Conservation (phyloP, 2,329 filamentous ascomycete genomes). For the Apiospora marii region DNA sequence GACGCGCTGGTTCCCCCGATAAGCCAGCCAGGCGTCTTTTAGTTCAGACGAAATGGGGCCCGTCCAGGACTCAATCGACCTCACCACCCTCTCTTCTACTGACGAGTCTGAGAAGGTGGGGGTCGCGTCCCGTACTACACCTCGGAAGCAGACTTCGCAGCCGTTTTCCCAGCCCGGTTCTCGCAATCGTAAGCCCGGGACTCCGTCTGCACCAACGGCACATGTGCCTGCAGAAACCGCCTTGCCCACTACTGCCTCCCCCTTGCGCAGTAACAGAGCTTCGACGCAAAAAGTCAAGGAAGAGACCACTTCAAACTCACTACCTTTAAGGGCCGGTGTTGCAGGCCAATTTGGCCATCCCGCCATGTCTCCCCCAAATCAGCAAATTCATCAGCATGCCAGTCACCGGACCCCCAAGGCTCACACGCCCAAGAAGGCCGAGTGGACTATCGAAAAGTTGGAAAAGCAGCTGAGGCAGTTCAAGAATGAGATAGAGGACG, state of each 20-base stretch:
- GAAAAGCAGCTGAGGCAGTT: slow-evolving; percentile 49
- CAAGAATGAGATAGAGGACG: slow-evolving; percentile 52
- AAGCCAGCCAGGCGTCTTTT: neutral
- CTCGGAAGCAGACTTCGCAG: slow-evolving; percentile 27
- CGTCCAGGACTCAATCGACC: slow-evolving; percentile 30
- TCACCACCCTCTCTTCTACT: slow-evolving; percentile 33
- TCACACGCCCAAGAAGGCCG: slow-evolving; percentile 44
- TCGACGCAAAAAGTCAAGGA: slow-evolving; percentile 33
- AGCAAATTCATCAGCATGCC: slow-evolving; percentile 25
- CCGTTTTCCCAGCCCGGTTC: slow-evolving; percentile 32
- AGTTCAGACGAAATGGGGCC: slow-evolving; percentile 5
- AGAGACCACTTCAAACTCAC: slow-evolving; percentile 31
- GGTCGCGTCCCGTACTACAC: slow-evolving; percentile 28
- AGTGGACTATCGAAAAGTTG: slow-evolving; percentile 55
- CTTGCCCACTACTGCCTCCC: slow-evolving; percentile 31
- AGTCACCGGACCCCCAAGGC: slow-evolving; percentile 40
- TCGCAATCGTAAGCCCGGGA: slow-evolving; percentile 34
- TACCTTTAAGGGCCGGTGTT: slow-evolving; percentile 32
- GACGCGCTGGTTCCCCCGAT: slow-evolving; percentile 9
- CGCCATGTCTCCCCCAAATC: slow-evolving; percentile 31
- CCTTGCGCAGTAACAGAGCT: slow-evolving; percentile 29
- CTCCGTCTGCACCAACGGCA: slow-evolving; percentile 32
- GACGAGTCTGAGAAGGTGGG: slow-evolving; percentile 39
- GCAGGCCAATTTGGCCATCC: slow-evolving; percentile 30
- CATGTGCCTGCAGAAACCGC: slow-evolving; percentile 24